phyloP scores from a whole-genome alignment of 768 basidiomycete species.

The Lactifluus hygrophoroides region DNA sequence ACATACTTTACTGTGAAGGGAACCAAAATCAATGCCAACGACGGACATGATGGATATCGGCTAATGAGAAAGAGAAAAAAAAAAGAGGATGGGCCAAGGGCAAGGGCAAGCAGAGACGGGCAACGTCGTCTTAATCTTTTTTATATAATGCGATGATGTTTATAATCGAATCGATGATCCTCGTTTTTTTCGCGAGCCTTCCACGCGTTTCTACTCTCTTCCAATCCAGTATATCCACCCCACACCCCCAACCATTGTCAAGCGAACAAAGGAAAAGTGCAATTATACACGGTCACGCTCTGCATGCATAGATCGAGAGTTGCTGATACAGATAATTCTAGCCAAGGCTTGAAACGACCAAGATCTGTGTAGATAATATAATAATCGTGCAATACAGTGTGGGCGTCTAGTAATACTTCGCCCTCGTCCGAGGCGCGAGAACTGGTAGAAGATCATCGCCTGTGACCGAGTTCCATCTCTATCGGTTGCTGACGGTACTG shows the following conservation, averaged over 20 bases:
- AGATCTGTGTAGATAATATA: conserved; percentile 19
- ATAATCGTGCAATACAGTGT: conserved; percentile 15
- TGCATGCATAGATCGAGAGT: no score
- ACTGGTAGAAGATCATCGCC: conserved; percentile 18
- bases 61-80: neutral
- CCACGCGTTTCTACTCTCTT: conserved; percentile 13
- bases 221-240: neutral
- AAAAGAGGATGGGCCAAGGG: conserved; percentile 3
- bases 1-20: conserved; percentile 77
- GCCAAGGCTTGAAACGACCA: neutral
- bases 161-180: neutral
- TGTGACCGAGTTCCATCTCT: conserved; percentile 28
- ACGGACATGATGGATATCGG: conserved; percentile 57
- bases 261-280: no score
- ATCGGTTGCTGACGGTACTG: conserved; percentile 23
- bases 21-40: conserved; percentile 92
- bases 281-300: no score
- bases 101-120: neutral
- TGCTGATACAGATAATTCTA: no score
- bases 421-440: neutral
- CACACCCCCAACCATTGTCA: no score
- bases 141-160: no score
- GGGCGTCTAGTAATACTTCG: conserved; percentile 3
- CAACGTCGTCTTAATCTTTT: neutral
- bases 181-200: conserved; percentile 21